Base-by-base conservation (phyloP, 1,284 basidiomycete species). In the Irpex sp. region DNA sequence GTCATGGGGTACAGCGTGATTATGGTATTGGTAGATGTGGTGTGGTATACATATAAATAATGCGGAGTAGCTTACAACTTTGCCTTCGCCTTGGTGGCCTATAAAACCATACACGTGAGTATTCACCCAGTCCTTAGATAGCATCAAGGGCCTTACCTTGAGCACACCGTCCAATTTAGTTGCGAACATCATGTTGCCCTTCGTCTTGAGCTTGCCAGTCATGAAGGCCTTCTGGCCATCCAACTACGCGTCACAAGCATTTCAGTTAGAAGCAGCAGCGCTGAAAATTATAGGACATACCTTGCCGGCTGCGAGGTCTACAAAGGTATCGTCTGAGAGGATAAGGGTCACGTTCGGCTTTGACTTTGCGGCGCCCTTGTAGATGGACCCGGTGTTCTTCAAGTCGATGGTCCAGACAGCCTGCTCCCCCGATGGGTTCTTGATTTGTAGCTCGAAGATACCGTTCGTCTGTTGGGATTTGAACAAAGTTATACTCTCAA, bases 201-300 rank as follows among this genome's bases (percentile, higher is more conserved):
- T 88, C 16, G 88, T 88, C 82, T 91, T 90, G 63, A 96, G 82
- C 72, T 92, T 91, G 19, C 94, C 94, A 14, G 91, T 92, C 91
- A 96, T 93, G 80, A 94, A 96, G 21, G 93, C 93, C 74, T 94
- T 95, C 75, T 97, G 95, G 8, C 92, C 94, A 68, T 93, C 89
- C 36, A 88, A 76, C 88, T 90, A 65, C 3, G 16, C 21, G n/a
- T 33, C 53, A 63, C 39, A 12, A 14, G 39, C 3, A 56, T 28
- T 7, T 57, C 48, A 49, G 16, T 19, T 18, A 5, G 14, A 35
- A 33, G 18, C n/a, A 12, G 10, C 14, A 45, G 18, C 42, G 14
- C 42, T 45, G 12, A 28, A 5, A 8, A 18, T 14, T 21, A 18
- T 6, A 12, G 6, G 10, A 42, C 78, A 49, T 66, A 87, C 87